Evolutionary conservation across 371 early-diverging fungal species (phyloP).

Genomic region (Mortierella sp.): DNA sequence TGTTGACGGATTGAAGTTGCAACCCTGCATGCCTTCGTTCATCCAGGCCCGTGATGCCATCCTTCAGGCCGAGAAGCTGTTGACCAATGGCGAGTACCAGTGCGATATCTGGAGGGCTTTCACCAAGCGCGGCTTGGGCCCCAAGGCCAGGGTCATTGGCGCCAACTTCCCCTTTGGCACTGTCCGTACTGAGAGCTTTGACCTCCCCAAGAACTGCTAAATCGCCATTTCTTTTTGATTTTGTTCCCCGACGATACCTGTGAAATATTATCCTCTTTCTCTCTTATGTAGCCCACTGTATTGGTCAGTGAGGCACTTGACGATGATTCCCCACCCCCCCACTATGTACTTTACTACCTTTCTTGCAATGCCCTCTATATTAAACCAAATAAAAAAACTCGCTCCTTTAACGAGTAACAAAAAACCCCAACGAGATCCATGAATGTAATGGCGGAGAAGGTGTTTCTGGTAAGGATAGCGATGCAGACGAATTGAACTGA

Average conservation of each 20-base stretch:
- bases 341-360: background rate
- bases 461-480: background rate
- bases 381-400: background rate
- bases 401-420: background rate
- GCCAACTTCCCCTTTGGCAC: slow-evolving; percentile 77
- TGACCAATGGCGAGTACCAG: slow-evolving; percentile 84
- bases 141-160: slow-evolving; percentile 73
- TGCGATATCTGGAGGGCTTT: slow-evolving; percentile 94
- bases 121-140: slow-evolving; percentile 94
- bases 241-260: background rate
- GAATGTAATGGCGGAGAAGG: background rate
- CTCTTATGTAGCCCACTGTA: background rate
- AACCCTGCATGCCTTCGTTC: slow-evolving; percentile 94
- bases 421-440: background rate
- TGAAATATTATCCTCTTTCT: background rate
- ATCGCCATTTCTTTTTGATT: background rate
- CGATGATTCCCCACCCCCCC: background rate
- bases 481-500: background rate
- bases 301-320: background rate
- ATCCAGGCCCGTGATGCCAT: slow-evolving; percentile 96
- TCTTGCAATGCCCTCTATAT: background rate
- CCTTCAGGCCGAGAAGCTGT: slow-evolving; percentile 83
- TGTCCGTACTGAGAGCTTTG: slow-evolving; percentile 73
- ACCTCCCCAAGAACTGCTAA: slow-evolving; percentile 66
- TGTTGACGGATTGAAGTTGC: slow-evolving; percentile 93